phyloP scores from a whole-genome alignment of 2,329 filamentous ascomycete genomes.

The Sporothrix schenckii region DNA sequence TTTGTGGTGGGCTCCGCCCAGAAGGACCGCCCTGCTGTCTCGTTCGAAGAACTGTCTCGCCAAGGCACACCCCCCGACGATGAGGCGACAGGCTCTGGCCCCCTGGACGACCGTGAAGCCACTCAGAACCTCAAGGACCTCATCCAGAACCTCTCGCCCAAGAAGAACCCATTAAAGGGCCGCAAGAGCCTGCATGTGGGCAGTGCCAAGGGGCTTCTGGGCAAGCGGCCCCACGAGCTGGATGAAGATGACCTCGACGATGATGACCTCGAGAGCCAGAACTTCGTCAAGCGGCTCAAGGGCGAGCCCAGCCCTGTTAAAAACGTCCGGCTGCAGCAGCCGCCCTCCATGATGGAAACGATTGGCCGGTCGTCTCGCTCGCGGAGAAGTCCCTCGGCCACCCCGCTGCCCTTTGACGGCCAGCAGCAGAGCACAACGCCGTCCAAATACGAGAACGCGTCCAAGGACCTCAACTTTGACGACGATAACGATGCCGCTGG shows the following conservation, averaged over 20 bases:
- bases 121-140: slow-evolving; percentile 73
- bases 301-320: slow-evolving; percentile 78
- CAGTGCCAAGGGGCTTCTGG: slow-evolving; percentile 71
- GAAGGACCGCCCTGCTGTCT: slow-evolving; percentile 52
- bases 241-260: slow-evolving; percentile 56
- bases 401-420: slow-evolving; percentile 38
- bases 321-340: slow-evolving; percentile 69
- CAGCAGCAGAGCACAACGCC: slow-evolving; percentile 38
- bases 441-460: slow-evolving; percentile 45
- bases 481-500: slow-evolving; percentile 41
- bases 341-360: slow-evolving; percentile 67
- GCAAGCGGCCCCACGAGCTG: slow-evolving; percentile 73
- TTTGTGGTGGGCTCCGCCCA: slow-evolving; percentile 60
- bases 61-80: slow-evolving; percentile 62
- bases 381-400: slow-evolving; percentile 51
- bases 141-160: slow-evolving; percentile 77
- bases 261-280: slow-evolving; percentile 59
- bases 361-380: slow-evolving; percentile 62
- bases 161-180: slow-evolving; percentile 66
- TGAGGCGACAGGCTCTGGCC: slow-evolving; percentile 50
- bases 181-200: slow-evolving; percentile 78
- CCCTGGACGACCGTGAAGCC: slow-evolving; percentile 59
- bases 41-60: slow-evolving; percentile 63
- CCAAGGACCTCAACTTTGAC: not conserved
- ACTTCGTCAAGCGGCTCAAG: slow-evolving; percentile 69